Base-by-base conservation (phyloP, 306 rosid species). In the Quercus variabilis region DNA sequence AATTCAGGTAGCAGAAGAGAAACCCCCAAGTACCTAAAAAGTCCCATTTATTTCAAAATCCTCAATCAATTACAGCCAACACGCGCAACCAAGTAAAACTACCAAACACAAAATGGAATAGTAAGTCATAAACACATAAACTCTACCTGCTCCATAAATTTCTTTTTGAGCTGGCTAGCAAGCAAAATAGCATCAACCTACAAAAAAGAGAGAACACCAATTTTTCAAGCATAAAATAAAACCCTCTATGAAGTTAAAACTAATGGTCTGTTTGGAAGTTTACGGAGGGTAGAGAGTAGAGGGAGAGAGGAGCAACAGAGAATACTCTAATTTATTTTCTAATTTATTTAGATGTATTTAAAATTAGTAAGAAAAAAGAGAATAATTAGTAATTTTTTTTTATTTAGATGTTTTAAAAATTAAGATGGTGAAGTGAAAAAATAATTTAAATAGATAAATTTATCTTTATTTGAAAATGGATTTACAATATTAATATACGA, bases 141-240 rank as follows among this genome's bases (percentile, higher is more conserved):
- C 71, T 69, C 33, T 73, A 95, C 99, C 98, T 95, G 99, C 74
- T 87, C 82, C 9, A 71, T 25, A 81, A 93, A 91, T 80, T 87
- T 90, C 81, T 89, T 89, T 76, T 84, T 85, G 23, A 96, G 88
- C 78, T 91, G 98, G 69, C 79, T 87, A 59, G 91, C 84, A 76
- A 96, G 83, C 59, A 79, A 73, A 88, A 87, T 87, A 76, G 99
- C 99, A 86, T 96, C 99, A 83, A 96, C 81, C 99, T 96, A 85
- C 85, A 89, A 43, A 74, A 78, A 55, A 78, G 25, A 35, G 1
- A 26, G 31, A 59, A n/a, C 25, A 59, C 3, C 23, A 59, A 33
- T 46, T 41, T 19, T 68, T 55, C 5, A 62, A 38, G 49, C 62
- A 55, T 43, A 76, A 54, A 68, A 67, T 73, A 41, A 41, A 41